Percentiles rank a stretch among this genome's conserved stretches.
Conservation (phyloP, 2,329 filamentous ascomycete species). For the Fusarium dimerum region DNA sequence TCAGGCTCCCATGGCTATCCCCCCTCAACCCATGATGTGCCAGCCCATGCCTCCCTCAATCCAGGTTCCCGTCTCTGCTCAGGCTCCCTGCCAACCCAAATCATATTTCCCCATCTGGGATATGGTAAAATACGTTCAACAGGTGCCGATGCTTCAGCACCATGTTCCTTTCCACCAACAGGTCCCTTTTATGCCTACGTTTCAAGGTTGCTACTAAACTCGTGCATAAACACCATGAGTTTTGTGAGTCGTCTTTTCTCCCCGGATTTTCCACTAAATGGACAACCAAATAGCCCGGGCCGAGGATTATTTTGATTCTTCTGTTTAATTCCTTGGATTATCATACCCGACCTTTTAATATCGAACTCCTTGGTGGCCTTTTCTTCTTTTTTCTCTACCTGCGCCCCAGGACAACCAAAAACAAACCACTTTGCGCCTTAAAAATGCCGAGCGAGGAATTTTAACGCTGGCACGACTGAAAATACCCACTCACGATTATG, state of each 20-base stretch:
- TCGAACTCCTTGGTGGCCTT: slow-evolving; percentile 5
- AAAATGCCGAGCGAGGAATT: slow-evolving; percentile 24
- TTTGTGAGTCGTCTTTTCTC: slow-evolving; percentile 5
- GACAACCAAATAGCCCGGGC: background rate
- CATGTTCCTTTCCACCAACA: slow-evolving; percentile 54
- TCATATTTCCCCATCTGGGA: slow-evolving; percentile 52
- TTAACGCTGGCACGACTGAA: slow-evolving; percentile 15
- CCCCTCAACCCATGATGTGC: slow-evolving; percentile 31
- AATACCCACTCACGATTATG: slow-evolving; percentile 21
- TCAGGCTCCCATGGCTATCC: slow-evolving; percentile 25
- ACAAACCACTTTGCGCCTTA: slow-evolving; percentile 1
- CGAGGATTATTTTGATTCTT: slow-evolving; percentile 3
- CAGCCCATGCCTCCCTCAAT: slow-evolving; percentile 32
- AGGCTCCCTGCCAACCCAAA: slow-evolving; percentile 45
- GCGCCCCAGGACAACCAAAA: slow-evolving; percentile 1
- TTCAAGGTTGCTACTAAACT: slow-evolving; percentile 51
- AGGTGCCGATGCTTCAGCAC: slow-evolving; percentile 49
- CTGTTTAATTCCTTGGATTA: slow-evolving; percentile 7
- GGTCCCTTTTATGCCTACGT: slow-evolving; percentile 51
- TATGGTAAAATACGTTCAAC: slow-evolving; percentile 54
- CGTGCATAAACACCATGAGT: background rate
- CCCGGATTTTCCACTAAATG: slow-evolving; percentile 1
- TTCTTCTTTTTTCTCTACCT: slow-evolving; percentile 4
- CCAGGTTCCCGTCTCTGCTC: slow-evolving; percentile 39
- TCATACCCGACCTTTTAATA: slow-evolving; percentile 12